Evolutionary conservation across 345 rosid genomes (phyloP).

Genomic region (Carallia pectinifolia): DNA sequence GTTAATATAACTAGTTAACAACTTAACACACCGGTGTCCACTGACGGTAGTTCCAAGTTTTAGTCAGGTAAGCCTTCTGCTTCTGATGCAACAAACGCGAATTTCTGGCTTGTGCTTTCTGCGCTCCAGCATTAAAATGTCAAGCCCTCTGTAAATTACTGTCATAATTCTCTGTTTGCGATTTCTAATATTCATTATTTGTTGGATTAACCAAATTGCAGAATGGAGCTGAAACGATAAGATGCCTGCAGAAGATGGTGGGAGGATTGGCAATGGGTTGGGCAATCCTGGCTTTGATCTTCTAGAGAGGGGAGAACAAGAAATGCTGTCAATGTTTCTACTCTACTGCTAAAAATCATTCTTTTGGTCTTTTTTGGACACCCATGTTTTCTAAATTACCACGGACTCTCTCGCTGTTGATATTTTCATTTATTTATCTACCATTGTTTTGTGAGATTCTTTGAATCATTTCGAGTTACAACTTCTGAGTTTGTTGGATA

Average conservation of each 20-base stretch:
- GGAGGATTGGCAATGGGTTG: conserved; percentile 31
- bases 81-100: neutral
- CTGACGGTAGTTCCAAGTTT: neutral
- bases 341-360: neutral
- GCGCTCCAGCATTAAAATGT: neutral
- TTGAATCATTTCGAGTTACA: no score
- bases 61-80: neutral
- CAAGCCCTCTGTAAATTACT: no score
- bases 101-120: neutral
- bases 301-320: conserved; percentile 9
- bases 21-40: neutral
- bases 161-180: neutral
- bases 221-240: conserved; percentile 35
- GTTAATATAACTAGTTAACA: no score
- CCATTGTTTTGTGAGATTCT: conserved; percentile 20
- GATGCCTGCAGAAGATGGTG: conserved; percentile 19
- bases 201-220: conserved; percentile 9
- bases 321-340: neutral
- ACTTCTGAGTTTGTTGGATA: no score
- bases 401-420: conserved; percentile 10
- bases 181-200: no score
- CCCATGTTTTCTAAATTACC: conserved; percentile 3
- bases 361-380: conserved; percentile 4
- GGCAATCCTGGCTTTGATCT: conserved; percentile 19
- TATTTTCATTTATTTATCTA: conserved; percentile 12